These are phyloP conservation scores for Phlyctochytrium arcticum DNA, from an alignment of 192 early-diverging fungal genomes.

Conservation along the genomic window DNA sequence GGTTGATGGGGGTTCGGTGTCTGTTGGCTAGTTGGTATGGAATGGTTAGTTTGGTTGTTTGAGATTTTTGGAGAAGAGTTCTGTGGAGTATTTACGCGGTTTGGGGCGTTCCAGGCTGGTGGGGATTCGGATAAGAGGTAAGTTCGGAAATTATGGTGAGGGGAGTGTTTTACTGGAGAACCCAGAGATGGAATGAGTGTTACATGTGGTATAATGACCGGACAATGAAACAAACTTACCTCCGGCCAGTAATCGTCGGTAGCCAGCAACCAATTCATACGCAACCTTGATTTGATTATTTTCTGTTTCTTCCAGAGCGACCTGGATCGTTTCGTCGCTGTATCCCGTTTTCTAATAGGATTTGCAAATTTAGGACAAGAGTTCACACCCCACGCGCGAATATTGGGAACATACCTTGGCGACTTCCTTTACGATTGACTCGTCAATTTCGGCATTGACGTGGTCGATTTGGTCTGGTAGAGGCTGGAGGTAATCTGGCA, in stretches of 20 bases:
- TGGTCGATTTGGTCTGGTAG: constrained; percentile 47
- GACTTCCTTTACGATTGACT: constrained; percentile 74
- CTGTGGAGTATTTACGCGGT: constrained; percentile 3
- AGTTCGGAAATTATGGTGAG: constrained; percentile 55
- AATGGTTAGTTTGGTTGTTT: background rate
- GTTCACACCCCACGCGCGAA: background rate
- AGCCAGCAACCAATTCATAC: constrained; percentile 92
- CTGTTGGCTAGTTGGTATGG: background rate
- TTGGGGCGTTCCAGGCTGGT: constrained; percentile 63
- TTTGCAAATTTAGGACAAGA: no score
- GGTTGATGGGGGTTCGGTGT: constrained; percentile 28
- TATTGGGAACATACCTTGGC: constrained; percentile 39
- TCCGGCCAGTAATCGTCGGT: constrained; percentile 44
- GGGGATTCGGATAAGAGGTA: constrained; percentile 63
- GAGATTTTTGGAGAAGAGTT: background rate
- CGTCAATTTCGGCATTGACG: constrained; percentile 73
- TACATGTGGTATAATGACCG: background rate
- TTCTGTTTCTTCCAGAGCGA: constrained; percentile 73
- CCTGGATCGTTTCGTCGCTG: constrained; percentile 59
- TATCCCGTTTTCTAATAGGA: constrained; percentile 84
- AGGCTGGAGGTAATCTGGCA: constrained; percentile 91
- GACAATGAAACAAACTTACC: constrained; percentile 37
- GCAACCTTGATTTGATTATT: constrained; percentile 97
- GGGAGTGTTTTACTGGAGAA: constrained; percentile 32
- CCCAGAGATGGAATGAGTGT: background rate